Percentiles rank a stretch among this genome's conserved stretches.
phyloP scores from a whole-genome alignment of 129 eudicot species.

The Silybum marianum region DNA sequence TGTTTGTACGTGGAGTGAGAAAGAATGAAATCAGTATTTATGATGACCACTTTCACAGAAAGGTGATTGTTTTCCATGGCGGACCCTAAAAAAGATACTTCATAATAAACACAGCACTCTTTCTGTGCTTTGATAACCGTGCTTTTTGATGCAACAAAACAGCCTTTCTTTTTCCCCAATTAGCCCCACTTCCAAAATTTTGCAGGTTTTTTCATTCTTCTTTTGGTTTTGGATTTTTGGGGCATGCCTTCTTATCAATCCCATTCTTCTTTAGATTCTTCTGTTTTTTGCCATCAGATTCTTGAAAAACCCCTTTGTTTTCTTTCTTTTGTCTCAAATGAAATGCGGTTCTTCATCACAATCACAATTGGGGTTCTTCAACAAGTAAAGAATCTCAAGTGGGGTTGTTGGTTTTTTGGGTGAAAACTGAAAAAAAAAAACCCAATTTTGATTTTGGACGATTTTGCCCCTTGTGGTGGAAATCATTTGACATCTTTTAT shows the following conservation, averaged over 20 bases:
- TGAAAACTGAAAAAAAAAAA: background rate
- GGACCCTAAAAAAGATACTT: slow-evolving; percentile 20
- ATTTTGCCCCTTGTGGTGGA: slow-evolving; percentile 18
- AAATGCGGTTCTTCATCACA: slow-evolving; percentile 16
- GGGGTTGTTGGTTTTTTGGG: slow-evolving; percentile 17
- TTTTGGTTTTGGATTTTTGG: slow-evolving; percentile 71
- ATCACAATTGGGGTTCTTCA: slow-evolving; percentile 17
- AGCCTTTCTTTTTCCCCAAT: slow-evolving; percentile 41
- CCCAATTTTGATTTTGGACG: background rate
- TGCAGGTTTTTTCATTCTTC: slow-evolving; percentile 52
- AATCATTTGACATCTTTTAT: slow-evolving; percentile 17
- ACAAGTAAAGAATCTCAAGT: slow-evolving; percentile 6
- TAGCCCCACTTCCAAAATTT: slow-evolving; percentile 69
- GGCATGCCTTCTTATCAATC: slow-evolving; percentile 49
- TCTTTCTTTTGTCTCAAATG: slow-evolving; percentile 31
- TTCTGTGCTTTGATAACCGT: slow-evolving; percentile 69
- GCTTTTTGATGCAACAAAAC: slow-evolving; percentile 54
- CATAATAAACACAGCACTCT: slow-evolving; percentile 51
- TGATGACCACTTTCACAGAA: slow-evolving; percentile 46
- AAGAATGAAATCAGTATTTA: slow-evolving; percentile 29
- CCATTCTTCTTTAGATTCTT: slow-evolving; percentile 37
- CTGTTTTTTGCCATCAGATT: slow-evolving; percentile 16
- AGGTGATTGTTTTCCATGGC: slow-evolving; percentile 58
- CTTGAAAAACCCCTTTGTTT: slow-evolving; percentile 8
- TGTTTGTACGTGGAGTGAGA: slow-evolving; percentile 41